Evolutionary conservation across 768 basidiomycete genomes (phyloP), one percentile per base, ranked within the genome.

Genomic region (Pleurotus salmoneostramineus): DNA sequence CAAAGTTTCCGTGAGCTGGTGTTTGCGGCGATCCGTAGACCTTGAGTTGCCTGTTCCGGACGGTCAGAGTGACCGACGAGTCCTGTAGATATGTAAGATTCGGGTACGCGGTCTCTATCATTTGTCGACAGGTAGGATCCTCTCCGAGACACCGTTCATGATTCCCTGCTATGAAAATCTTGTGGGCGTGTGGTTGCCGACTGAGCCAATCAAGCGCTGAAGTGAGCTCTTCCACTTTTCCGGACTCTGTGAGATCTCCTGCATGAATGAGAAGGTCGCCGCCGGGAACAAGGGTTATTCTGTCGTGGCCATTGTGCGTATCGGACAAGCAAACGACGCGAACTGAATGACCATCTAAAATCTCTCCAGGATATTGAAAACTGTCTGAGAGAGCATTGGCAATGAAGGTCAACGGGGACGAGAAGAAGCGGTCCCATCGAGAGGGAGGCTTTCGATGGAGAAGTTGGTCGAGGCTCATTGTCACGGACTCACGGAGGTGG

Each of bases 141-240:
- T 37, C 50, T 8, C 33, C 50, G 40, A 77, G 69, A 8, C 58
- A 52, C 1, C 33, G n/a, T 50, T 79, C 77, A 63, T 77, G 78
- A 58, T 80, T 78, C 1, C 78, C 79, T 6, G 72, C 78, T 35
- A 79, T 71, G 58, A 76, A 69, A 15, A 78, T 37, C 52, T 78
- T 80, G 65, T 74, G 56, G 0, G 62, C 67, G 54, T 80, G 73
- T 27, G 76, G 69, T 27, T 71, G 71, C 10, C 50, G 56, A n/a
- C 50, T 36, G 40, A 69, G 54, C 61, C 63, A 10, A 32, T 63
- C 40, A 2, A 78, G 65, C 15, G 64, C 66, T 7, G 59, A 58
- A 37, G 61, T 55, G 12, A 76, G 64, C 52, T 77, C 72, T 34
- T 60, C 12, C 11, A 50, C 50, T 15, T 71, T 71, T 3, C 77